A percentile compares a stretch with the other conserved stretches of the same genome.
phyloP scores from a whole-genome alignment of 371 early-diverging fungal species.

The Conidiobolus incongruus region DNA sequence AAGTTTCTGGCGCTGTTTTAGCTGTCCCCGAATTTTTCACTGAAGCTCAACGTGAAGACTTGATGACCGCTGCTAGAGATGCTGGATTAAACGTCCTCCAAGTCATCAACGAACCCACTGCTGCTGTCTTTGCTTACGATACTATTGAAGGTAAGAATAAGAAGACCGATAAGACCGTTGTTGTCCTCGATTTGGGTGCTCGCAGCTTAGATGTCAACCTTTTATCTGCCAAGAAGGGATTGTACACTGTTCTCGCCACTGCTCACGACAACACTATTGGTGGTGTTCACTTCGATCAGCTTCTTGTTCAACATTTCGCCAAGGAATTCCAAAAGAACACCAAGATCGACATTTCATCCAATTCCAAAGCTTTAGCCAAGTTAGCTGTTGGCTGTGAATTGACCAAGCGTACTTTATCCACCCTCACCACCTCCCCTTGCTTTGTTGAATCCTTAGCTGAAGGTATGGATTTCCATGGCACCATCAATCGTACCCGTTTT shows the following conservation, averaged over 20 bases:
- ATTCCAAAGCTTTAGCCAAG: constrained; percentile 59
- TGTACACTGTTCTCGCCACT: constrained; percentile 67
- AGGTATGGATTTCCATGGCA: constrained; percentile 80
- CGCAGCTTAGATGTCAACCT: constrained; percentile 86
- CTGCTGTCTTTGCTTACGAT: constrained; percentile 88
- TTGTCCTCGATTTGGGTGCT: constrained; percentile 95
- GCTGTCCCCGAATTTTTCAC: constrained; percentile 89
- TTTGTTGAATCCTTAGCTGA: constrained; percentile 75
- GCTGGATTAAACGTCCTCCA: constrained; percentile 81
- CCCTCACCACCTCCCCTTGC: constrained; percentile 71
- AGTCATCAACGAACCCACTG: too few species aligned
- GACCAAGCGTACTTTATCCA: constrained; percentile 87
- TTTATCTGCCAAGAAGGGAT: constrained; percentile 65
- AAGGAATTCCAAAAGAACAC: constrained; percentile 75
- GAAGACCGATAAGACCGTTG: constrained; percentile 31
- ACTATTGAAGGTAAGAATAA: constrained; percentile 29
- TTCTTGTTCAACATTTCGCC: constrained; percentile 60
- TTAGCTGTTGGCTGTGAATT: constrained; percentile 66
- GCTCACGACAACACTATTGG: constrained; percentile 70
- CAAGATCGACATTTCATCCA: constrained; percentile 47
- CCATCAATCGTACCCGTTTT: constrained; percentile 76
- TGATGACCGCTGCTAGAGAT: constrained; percentile 54
- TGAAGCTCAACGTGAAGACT: constrained; percentile 58
- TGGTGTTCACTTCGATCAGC: constrained; percentile 82
- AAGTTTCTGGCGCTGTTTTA: constrained; percentile 70